These are phyloP conservation scores for Blastocystis sp. DNA, from an alignment of 352 stramenopile species.

Conservation along the genomic window DNA sequence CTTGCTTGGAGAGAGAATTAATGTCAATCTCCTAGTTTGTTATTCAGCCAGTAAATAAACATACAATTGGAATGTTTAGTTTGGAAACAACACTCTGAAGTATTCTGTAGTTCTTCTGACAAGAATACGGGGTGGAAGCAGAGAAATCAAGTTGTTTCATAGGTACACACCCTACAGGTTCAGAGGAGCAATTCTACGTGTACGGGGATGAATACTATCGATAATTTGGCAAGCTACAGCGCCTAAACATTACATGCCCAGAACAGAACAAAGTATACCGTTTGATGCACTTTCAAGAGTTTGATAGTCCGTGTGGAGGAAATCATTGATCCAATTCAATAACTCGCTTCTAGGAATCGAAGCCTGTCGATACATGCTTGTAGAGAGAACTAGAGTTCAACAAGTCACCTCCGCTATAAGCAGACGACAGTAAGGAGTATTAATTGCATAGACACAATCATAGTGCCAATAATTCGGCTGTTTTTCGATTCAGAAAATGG, in stretches of 20 bases:
- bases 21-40: slow-evolving; percentile 26
- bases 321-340: slow-evolving; percentile 56
- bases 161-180: slow-evolving; percentile 1
- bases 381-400: not conserved
- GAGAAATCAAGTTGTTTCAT: slow-evolving; percentile 62
- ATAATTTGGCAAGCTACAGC: slow-evolving; percentile 54
- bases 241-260: not conserved
- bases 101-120: slow-evolving; percentile 57
- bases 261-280: not conserved
- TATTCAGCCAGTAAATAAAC: not conserved
- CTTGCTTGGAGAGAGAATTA: slow-evolving; percentile 31
- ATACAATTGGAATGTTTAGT: slow-evolving; percentile 47
- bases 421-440: not conserved
- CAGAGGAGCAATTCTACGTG: too few relatives aligned
- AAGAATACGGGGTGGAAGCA: slow-evolving; percentile 34
- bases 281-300: slow-evolving; percentile 47
- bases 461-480: too few relatives aligned
- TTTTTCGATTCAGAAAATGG: too few relatives aligned
- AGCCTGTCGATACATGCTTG: slow-evolving; percentile 18
- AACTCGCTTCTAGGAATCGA: slow-evolving; percentile 20
- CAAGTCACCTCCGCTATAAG: not conserved
- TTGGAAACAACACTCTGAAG: slow-evolving; percentile 13
- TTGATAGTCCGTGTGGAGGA: slow-evolving; percentile 15
- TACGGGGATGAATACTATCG: slow-evolving; percentile 47
- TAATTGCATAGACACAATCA: not conserved